Evolutionary conservation across 2,329 filamentous ascomycete species (phyloP), one percentile per base, ranked within the genome.

Genomic region (Acrodontium crateriforme): DNA sequence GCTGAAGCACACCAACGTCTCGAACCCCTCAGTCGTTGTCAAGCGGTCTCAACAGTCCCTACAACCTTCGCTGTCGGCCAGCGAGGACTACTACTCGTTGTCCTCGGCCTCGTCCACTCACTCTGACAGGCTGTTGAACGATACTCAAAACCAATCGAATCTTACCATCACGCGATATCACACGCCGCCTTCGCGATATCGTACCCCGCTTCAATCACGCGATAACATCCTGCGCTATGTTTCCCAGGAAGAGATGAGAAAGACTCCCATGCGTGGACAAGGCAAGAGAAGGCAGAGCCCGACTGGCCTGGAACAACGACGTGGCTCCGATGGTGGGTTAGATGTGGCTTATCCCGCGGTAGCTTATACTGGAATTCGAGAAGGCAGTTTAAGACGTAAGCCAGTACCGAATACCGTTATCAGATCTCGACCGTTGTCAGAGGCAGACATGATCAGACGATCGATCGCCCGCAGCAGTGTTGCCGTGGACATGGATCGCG

Each of bases 1-100:
- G n/a, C n/a, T n/a, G n/a, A n/a, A n/a, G n/a, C n/a, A n/a, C n/a
- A n/a, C n/a, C n/a, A n/a, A n/a, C n/a, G 44, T 49, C 24, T 49
- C 46, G 26, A 45, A 40, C 18, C 47, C 47, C 16, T 46, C 41
- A 20, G 32, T 50, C 32, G 33, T 52, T 13, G 44, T n/a, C n/a
- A n/a, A n/a, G n/a, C n/a, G n/a, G n/a, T n/a, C 45, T 34, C 35
- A 33, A 25, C 39, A 42, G 28, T 41, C 42, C n/a, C 64, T 60
- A 3, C 52, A 58, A 36, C 59, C 60, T 37, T 62, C 58, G 39
- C 53, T 65, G 36, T 54, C 59, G 21, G 62, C 58, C 14, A 62
- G 58, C 12, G 59, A 65, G 43, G 60, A 63, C 45, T 66, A 62
- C 52, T 64, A 61, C 48, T 63, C 59, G 33, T n/a, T 12, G 10